Evolutionary conservation across 768 basidiomycete species (phyloP).

Genomic region (Ramaria sp.): DNA sequence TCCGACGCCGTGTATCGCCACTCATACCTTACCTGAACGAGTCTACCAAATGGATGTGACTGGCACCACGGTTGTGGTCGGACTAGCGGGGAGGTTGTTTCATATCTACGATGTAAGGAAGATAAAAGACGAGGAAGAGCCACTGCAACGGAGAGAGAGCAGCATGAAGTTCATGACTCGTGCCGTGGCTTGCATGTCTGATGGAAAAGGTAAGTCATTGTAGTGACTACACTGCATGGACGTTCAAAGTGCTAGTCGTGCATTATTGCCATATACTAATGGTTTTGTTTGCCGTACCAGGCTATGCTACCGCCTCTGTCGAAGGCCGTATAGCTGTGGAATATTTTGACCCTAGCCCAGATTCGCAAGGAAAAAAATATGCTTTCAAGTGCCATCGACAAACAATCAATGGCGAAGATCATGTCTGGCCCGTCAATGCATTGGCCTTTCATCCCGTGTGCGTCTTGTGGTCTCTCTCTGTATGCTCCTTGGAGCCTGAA

Average conservation of each 20-base stretch:
- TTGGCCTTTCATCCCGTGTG: slow-evolving; percentile 88
- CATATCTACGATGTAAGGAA: slow-evolving; percentile 81
- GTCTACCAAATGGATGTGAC: slow-evolving; percentile 78
- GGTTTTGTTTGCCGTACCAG: slow-evolving; percentile 26
- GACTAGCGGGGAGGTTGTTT: slow-evolving; percentile 85
- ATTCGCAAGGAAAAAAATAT: slow-evolving; percentile 78
- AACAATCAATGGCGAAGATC: slow-evolving; percentile 81
- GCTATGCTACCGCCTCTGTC: slow-evolving; percentile 87
- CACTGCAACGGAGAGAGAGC: slow-evolving; percentile 77
- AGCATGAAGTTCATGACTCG: slow-evolving; percentile 94
- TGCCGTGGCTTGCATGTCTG: slow-evolving; percentile 83
- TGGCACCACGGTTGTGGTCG: slow-evolving; percentile 73
- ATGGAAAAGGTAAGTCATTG: slow-evolving; percentile 63
- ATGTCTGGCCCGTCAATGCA: slow-evolving; percentile 94
- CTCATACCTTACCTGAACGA: slow-evolving; percentile 66
- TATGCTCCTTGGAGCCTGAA: not conserved
- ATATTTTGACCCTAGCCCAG: slow-evolving; percentile 78
- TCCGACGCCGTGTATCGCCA: slow-evolving; percentile 41
- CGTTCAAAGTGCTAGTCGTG: not conserved
- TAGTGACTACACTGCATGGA: not conserved
- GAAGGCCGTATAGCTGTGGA: slow-evolving; percentile 97
- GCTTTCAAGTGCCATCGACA: slow-evolving; percentile 97
- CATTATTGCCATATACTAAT: not conserved
- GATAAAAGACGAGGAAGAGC: slow-evolving; percentile 39
- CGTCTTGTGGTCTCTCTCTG: slow-evolving; percentile 16